Percentiles rank a stretch among this genome's conserved stretches.
Conservation (phyloP, 371 early-diverging fungal species). For the Capillidium rhysosporum region DNA sequence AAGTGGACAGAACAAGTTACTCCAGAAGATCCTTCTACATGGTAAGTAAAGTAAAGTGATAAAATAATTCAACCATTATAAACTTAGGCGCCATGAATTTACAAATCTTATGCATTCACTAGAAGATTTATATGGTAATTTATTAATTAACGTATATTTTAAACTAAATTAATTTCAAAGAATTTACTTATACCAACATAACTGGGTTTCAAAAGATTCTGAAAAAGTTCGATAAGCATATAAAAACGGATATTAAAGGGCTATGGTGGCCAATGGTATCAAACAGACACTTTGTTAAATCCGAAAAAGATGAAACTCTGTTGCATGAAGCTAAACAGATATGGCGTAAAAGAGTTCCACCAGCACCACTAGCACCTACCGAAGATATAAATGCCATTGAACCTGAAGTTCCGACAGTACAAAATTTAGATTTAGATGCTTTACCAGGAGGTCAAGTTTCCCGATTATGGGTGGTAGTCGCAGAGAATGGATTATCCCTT, state of each 20-base stretch:
- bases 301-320: conserved; percentile 26
- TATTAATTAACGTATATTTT: neutral
- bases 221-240: conserved; percentile 35
- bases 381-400: conserved; percentile 7
- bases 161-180: conserved; percentile 9
- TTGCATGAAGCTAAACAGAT: conserved; percentile 24
- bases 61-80: neutral
- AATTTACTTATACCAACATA: conserved; percentile 31
- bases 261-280: conserved; percentile 29
- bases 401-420: conserved; percentile 20
- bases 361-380: conserved; percentile 8
- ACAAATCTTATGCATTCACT: conserved; percentile 20
- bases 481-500: conserved; percentile 30
- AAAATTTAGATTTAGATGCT: conserved; percentile 19
- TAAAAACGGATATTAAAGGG: conserved; percentile 13
- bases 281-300: conserved; percentile 22
- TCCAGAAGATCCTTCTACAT: conserved; percentile 16
- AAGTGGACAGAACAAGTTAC: conserved; percentile 23
- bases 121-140: conserved; percentile 19
- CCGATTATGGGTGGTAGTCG: conserved; percentile 33
- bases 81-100: conserved; percentile 18
- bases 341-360: conserved; percentile 24
- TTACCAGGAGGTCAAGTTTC: conserved; percentile 27
- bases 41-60: conserved; percentile 13
- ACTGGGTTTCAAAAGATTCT: conserved; percentile 36